phyloP scores from a whole-genome alignment of 352 stramenopile species.

The Globisporangium radiosum region DNA sequence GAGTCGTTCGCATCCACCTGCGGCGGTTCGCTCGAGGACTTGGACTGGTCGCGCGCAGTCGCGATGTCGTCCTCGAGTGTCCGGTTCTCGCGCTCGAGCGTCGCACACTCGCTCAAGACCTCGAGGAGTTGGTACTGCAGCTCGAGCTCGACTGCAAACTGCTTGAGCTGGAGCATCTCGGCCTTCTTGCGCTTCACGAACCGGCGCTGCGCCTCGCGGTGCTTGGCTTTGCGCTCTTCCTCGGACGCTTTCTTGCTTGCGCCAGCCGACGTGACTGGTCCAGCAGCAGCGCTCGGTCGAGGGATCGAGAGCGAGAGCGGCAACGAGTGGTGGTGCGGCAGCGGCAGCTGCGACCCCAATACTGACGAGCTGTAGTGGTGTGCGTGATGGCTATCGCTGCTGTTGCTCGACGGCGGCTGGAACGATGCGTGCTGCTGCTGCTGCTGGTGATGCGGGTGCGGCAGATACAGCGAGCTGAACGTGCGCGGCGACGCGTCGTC shows the following conservation, averaged over 20 bases:
- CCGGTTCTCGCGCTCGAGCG: slow-evolving; percentile 8
- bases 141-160: slow-evolving; percentile 15
- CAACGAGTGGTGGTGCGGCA: slow-evolving; percentile 11
- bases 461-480: slow-evolving; percentile 13
- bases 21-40: too few species aligned
- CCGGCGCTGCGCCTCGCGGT: slow-evolving; percentile 39
- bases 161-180: slow-evolving; percentile 19
- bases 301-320: slow-evolving; percentile 14
- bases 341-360: slow-evolving; percentile 1
- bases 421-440: not conserved
- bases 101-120: slow-evolving; percentile 5
- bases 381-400: not conserved
- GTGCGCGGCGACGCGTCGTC: slow-evolving; percentile 13
- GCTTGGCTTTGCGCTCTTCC: slow-evolving; percentile 45
- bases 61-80: slow-evolving; percentile 9
- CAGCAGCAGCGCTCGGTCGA: not conserved
- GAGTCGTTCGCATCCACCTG: not conserved
- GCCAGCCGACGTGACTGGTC: not conserved
- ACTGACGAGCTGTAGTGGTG: not conserved
- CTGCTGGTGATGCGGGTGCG: slow-evolving; percentile 1
- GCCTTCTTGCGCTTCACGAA: slow-evolving; percentile 49
- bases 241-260: slow-evolving; percentile 22
- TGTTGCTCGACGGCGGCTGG: slow-evolving; percentile 1
- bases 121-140: slow-evolving; percentile 16
- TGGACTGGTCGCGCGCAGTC: slow-evolving; percentile 1